phyloP scores from a whole-genome alignment of 306 rosid genomes.

The Cicer yamashitae region DNA sequence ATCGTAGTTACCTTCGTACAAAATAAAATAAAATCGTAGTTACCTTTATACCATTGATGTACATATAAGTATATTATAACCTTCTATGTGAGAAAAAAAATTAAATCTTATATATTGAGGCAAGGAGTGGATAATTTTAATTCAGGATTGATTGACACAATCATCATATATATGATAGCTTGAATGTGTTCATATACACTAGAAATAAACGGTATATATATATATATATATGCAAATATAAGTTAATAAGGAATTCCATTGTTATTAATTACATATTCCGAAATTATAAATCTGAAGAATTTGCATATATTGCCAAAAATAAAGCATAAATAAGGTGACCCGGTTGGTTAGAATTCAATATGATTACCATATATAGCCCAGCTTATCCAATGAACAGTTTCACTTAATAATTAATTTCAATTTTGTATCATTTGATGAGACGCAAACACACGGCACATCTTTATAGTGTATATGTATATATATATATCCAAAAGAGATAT shows the following conservation, averaged over 20 bases:
- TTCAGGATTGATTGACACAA: too few relatives aligned
- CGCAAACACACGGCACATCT: conserved; percentile 26
- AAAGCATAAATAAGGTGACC: not conserved
- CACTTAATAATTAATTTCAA: not conserved
- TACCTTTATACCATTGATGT: too few relatives aligned
- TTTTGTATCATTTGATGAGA: not conserved
- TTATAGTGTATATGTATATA: not conserved
- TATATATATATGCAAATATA: not conserved
- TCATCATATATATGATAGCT: too few relatives aligned
- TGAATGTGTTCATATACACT: too few relatives aligned
- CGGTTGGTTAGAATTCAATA: conserved; percentile 4
- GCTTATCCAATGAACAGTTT: conserved; percentile 6
- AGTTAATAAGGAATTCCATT: not conserved
- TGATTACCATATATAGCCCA: not conserved
- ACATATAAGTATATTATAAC: too few relatives aligned
- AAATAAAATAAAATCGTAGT: too few relatives aligned
- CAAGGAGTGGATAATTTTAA: too few relatives aligned
- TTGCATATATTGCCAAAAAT: not conserved
- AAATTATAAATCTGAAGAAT: not conserved
- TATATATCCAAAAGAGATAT: conserved; percentile 9
- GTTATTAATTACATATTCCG: not conserved
- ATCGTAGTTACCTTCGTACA: too few relatives aligned
- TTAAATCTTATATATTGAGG: too few relatives aligned
- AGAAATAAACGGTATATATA: too few relatives aligned
- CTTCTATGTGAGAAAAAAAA: too few relatives aligned